These are phyloP conservation scores for Chrysoporthe austroafricana DNA, from an alignment of 2,329 filamentous ascomycete genomes.

Conservation along the genomic window DNA sequence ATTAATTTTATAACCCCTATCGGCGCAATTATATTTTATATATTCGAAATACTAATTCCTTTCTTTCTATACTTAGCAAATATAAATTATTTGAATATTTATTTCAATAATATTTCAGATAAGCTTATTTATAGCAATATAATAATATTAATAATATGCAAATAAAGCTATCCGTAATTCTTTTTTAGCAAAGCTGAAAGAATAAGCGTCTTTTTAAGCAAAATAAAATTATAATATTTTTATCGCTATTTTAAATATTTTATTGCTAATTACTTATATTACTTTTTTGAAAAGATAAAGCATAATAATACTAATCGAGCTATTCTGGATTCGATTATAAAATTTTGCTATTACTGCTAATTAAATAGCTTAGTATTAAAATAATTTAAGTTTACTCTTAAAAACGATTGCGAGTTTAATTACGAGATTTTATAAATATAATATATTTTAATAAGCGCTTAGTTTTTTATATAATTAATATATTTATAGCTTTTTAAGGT, in stretches of 20 bases:
- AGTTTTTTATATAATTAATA: background rate
- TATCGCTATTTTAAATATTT: background rate
- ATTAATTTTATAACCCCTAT: too few species aligned
- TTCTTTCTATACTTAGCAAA: background rate
- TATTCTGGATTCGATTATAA: background rate
- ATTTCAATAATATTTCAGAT: too few species aligned
- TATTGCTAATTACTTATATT: background rate
- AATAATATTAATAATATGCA: too few species aligned
- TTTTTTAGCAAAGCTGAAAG: background rate
- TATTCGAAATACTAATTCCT: background rate
- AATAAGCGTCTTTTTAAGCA: background rate
- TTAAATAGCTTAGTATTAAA: background rate
- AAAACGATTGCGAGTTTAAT: too few species aligned
- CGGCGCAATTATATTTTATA: background rate
- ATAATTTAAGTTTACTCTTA: background rate
- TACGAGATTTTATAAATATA: too few species aligned
- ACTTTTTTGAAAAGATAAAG: background rate
- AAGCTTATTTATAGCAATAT: too few species aligned
- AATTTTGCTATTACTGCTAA: background rate
- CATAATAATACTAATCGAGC: background rate
- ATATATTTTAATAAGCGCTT: background rate
- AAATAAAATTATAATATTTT: background rate
- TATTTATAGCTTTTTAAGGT: too few species aligned
- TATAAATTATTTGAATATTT: background rate
- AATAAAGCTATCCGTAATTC: too few species aligned